Conservation (phyloP, 768 basidiomycete genomes). For the Astraeus odoratus region DNA sequence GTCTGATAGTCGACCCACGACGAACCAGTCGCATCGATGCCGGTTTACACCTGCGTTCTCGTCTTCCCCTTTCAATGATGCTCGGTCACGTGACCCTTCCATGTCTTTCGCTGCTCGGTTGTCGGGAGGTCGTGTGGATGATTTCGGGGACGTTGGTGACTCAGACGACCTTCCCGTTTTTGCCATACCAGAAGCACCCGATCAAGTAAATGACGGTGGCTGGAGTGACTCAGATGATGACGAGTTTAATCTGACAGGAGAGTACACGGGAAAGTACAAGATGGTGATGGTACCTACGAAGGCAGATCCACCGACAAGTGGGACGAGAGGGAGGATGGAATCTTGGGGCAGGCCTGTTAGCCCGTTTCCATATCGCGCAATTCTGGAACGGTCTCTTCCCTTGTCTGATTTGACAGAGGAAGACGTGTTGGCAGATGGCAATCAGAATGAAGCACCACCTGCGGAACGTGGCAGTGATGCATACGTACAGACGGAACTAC, state of each 20-base stretch:
- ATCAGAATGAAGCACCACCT: not conserved
- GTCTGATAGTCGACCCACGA: constrained; percentile 33
- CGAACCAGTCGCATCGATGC: constrained; percentile 19
- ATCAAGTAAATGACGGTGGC: constrained; percentile 3
- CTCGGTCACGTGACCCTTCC: not conserved
- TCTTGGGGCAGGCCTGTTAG: constrained; percentile 67
- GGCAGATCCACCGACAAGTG: constrained; percentile 56
- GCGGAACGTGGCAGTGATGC: no score
- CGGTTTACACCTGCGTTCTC: constrained; percentile 33
- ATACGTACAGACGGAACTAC: constrained; percentile 14
- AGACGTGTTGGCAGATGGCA: not conserved
- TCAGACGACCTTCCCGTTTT: constrained; percentile 15
- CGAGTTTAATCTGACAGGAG: constrained; percentile 37
- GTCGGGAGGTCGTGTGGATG: constrained; percentile 4
- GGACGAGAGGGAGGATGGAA: constrained; percentile 41
- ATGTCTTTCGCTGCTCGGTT: constrained; percentile 18
- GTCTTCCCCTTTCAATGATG: constrained; percentile 23
- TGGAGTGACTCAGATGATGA: constrained; percentile 29
- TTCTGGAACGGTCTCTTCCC: constrained; percentile 24
- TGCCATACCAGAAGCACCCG: constrained; percentile 1
- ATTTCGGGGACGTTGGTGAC: constrained; percentile 1
- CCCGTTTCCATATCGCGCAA: constrained; percentile 46
- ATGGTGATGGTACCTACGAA: constrained; percentile 54
- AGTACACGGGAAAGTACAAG: constrained; percentile 63
- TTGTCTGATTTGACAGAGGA: constrained; percentile 9